Conservation (phyloP, 78 protist genomes). For the Chrysochromulina tobinii region DNA sequence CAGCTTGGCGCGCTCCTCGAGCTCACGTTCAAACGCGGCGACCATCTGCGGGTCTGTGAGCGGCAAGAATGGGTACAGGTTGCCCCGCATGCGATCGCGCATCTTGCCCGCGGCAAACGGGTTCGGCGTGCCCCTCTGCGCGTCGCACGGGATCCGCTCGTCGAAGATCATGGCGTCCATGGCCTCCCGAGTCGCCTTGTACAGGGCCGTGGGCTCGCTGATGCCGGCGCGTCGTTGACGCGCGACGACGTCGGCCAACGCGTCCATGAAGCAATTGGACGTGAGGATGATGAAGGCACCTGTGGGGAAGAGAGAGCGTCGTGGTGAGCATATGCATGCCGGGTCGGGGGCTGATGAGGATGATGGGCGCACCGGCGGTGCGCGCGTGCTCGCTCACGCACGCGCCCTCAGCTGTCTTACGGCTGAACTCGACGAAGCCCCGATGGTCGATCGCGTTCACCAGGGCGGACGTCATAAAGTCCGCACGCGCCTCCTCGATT, state of each 20-base stretch:
- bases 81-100: conserved; percentile 19
- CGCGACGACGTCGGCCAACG: not conserved
- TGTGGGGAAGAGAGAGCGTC: too few relatives aligned
- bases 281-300: not conserved
- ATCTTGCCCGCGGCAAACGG: conserved; percentile 19
- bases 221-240: too few relatives aligned
- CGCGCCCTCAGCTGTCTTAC: not conserved
- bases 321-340: not conserved
- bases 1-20: not conserved
- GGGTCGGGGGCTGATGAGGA: not conserved
- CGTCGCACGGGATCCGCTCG: not conserved
- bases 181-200: not conserved
- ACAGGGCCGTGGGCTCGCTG: not conserved
- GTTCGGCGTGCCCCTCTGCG: not conserved
- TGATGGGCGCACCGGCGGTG: not conserved
- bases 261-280: conserved; percentile 8
- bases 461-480: conserved; percentile 3
- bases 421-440: not conserved
- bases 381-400: not conserved
- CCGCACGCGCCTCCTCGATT: conserved; percentile 14
- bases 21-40: not conserved
- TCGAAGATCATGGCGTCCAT: not conserved
- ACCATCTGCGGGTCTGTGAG: not conserved
- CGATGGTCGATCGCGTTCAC: conserved; percentile 2
- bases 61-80: not conserved